phyloP scores from a whole-genome alignment of 495 filamentous ascomycete species.

The Daldinia decipiens region DNA sequence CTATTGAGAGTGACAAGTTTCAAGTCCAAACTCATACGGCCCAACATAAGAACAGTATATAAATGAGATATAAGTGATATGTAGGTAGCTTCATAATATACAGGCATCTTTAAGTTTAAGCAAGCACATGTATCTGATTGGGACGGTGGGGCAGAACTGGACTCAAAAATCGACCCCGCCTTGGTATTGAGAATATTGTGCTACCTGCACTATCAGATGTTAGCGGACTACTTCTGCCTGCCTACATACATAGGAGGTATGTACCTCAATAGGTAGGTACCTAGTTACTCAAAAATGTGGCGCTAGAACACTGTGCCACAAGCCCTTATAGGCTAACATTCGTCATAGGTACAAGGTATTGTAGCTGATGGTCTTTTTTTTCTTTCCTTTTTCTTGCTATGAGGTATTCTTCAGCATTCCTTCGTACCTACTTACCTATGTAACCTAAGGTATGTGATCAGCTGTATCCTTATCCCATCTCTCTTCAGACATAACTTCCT shows the following conservation, averaged over 20 bases:
- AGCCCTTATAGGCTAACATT: slow-evolving; percentile 19
- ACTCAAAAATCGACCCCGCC: background rate
- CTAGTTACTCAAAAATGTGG: slow-evolving; percentile 9
- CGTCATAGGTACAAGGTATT: slow-evolving; percentile 22
- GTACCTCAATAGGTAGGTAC: too few species aligned
- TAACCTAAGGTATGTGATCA: background rate
- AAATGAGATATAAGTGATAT: too few species aligned
- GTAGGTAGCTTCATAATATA: too few species aligned
- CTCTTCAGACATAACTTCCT: background rate
- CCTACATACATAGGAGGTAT: too few species aligned
- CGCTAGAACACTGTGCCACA: slow-evolving; percentile 19
- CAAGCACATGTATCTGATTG: background rate
- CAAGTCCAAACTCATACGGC: too few species aligned
- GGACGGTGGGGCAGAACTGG: background rate
- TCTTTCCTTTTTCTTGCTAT: slow-evolving; percentile 11
- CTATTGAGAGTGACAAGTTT: too few species aligned
- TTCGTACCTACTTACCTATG: background rate
- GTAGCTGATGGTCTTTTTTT: background rate
- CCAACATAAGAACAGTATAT: too few species aligned
- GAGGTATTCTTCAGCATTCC: background rate
- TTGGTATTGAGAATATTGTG: background rate
- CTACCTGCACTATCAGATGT: slow-evolving; percentile 4
- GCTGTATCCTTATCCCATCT: background rate
- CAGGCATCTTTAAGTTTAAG: too few species aligned
- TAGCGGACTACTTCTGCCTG: background rate